Base-by-base conservation (phyloP, 768 basidiomycete genomes). In the Suillus variegatus region DNA sequence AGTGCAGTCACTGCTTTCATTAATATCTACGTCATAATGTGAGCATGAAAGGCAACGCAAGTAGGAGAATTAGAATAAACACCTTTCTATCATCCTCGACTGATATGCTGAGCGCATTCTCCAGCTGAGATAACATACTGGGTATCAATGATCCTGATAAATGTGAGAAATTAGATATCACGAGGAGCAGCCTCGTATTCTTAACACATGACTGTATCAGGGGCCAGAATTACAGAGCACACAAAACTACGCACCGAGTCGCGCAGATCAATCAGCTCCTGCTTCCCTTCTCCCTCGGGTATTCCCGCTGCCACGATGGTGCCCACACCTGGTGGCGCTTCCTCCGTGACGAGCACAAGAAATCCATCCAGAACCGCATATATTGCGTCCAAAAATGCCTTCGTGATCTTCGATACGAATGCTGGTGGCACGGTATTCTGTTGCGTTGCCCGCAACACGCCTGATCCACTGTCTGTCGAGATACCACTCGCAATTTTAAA, bases 281-380 rank as follows among this genome's bases (percentile, higher is more conserved):
- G 69, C 72, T 88, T 87, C 36, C 84, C 70, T n/a, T 80, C 73
- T 14, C 25, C 60, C 14, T 74, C 18, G 66, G 72, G 75, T 32
- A 77, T 68, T 65, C 76, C 65, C 35, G 72, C 66, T 55, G 75
- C 74, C 18, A 80, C 78, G 52, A 78, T 73, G 64, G 81, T 77
- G 16, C 77, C 82, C 7, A 73, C 77, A 12, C 78, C 75, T 38
- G 85, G 77, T 28, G 85, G 84, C 20, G 85, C 85, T 68, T 92
- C 90, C 62, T 90, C 86, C 38, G 84, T 91, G 16, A 93, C 92
- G 22, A 97, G 82, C 52, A 87, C 86, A 22, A 94, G 88, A 61
- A 97, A 78, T 2, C 96, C 95, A 71, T 97, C 94, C 47, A 97
- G 79, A 71, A 97, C 89, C 18, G 89, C 88, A 73, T 96, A 95